Base-by-base conservation (phyloP, 1,139 yeast species). In the Suhomyces chickasaworum region DNA sequence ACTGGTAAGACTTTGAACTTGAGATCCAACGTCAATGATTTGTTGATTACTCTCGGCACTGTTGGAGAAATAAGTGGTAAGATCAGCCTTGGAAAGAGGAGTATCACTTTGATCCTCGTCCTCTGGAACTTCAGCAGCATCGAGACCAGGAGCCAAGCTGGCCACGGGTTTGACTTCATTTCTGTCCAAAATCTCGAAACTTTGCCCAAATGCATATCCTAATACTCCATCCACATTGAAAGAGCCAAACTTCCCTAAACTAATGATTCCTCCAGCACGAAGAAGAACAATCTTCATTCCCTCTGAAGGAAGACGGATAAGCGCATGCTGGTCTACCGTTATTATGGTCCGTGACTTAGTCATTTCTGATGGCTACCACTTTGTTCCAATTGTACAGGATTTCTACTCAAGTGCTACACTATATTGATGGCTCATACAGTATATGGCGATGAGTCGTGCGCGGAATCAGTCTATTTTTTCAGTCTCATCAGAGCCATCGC, bases 191-290 rank as follows among this genome's bases (percentile, higher is more conserved):
- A 93, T 86, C 62, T 93, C 98, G 66, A 93, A 93, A 0, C 96
- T 83, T 57, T 87, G 91, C 1, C 99, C 99, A 57, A 81, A 86
- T 4, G 93, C 87, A 58, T 75, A 84, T 1, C 97, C 97, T 31
- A 93, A 61, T 13, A 93, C 78, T 46, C 82, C 86, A 54, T 84
- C 80, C 4, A 86, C 89, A 37, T 77, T 71, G 64, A 95, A 93
- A 1, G 84, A 72, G 7, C 99, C 99, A 66, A 93, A 95, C 64
- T 93, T 93, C 1, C 99, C 99, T 53, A 95, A 71, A 47, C 82
- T 81, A 13, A 93, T 75, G 7, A 78, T 63, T 0, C 84, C 81
- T 30, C 80, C 83, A 2, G 80, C 75, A 42, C 73, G 77, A 48
- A 90, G 68, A 55, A 84, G 82, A 17, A 86, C 83, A 31, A 90